Evolutionary conservation across 2,329 filamentous ascomycete species (phyloP), one percentile per base, ranked within the genome.

Genomic region (Cytospora schulzeri): DNA sequence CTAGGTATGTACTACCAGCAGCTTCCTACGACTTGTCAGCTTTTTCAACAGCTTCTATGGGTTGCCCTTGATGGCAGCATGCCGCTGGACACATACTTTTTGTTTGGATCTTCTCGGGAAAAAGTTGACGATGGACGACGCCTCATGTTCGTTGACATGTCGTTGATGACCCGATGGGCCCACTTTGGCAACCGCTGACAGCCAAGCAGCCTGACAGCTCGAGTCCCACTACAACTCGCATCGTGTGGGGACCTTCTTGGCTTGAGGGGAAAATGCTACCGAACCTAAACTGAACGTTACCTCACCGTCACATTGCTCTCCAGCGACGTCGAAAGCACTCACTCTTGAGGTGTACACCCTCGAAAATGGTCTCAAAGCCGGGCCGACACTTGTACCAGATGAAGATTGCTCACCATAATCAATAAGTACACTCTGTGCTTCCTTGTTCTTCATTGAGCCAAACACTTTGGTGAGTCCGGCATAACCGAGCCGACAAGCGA

Each of bases 341-440:
- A 41, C 31, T n/a, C 33, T 38, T 56, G 8, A 45, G 52, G 26
- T 11, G 35, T 14, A 48, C 48, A 26, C 26, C 50, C 38, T 56
- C 29, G n/a, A 48, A 48, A 24, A 24, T 26, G 45, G 29, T 28
- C 41, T 38, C 28, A n/a, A n/a, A 35, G n/a, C 38, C 52, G 60
- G 52, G 60, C 60, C 38, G 60, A 48, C 9, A n/a, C 55, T 56
- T 35, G 29, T 7, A 33, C 60, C 54, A 56, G 51, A 62, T 50
- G 50, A 62, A 45, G 26, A 62, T 22, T 19, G 60, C 29, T 28
- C 38, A 11, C 50, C 26, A 33, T 45, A 12, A 45, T 38, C 17
- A 51, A 9, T 26, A n/a, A 41, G 22, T 14, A 19, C 52, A 35
- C 35, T 28, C 28, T 22, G 26, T 56, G 29, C 14, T 50, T 19